Evolutionary conservation across 192 early-diverging fungal genomes (phyloP), one percentile per base, ranked within the genome.

Genomic region (Coemansia sp.): DNA sequence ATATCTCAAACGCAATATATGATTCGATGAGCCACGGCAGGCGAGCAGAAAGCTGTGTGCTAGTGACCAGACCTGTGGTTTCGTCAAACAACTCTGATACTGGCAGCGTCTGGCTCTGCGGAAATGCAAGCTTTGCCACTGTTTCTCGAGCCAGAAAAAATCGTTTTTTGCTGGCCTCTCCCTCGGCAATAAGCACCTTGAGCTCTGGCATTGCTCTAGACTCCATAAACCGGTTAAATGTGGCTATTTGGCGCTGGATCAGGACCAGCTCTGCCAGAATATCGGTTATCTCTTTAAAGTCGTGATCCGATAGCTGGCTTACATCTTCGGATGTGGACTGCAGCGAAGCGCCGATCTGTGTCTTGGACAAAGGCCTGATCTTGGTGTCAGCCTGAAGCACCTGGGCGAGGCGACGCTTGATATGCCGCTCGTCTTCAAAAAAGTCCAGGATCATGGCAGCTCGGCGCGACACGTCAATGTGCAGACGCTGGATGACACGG

Each of bases 401-500:
- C 76, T 82, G 72, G 48, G 73, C 70, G 54, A 83, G 61, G 25
- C 68, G 75, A 45, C 80, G 82, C 54, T 65, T 69, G 48, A 77
- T 69, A 42, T 89, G 87, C 14, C 88, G 82, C 63, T 86, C 87
- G 45, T 98, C 93, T 40, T 86, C 78, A 70, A 97, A 96, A 18
- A 85, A 80, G 61, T 94, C 89, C 25, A 99, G 55, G 22, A 96
- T 85, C 63, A 88, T 87, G 20, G 70, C 67, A 31, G 88, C 91
- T 36, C 94, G 92, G 33, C 84, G 84, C 62, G 96, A 93, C 8
- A 87, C 89, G 67, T 97, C 94, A 67, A 92, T 88, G 76, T 99
- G 93, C 45, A 99, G 68, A 22, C 89, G 71, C 74, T 93, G 90
- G 48, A 97, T 93, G 7, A 97, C 87, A 30, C 92, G 85, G 28